phyloP scores from a whole-genome alignment of 371 early-diverging fungal genomes.

The Mortierella sp. region DNA sequence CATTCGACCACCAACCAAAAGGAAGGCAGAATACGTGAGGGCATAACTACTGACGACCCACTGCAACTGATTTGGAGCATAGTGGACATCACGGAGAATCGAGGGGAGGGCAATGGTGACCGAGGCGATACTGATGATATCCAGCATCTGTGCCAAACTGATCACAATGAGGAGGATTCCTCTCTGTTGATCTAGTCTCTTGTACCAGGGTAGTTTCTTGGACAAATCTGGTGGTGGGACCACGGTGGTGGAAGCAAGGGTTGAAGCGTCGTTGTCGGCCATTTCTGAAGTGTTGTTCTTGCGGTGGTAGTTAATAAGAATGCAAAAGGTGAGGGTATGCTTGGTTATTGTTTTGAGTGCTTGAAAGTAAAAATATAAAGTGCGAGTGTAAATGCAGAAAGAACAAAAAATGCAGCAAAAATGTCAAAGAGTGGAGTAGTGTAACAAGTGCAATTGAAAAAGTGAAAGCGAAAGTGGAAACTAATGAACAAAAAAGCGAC shows the following conservation, averaged over 20 bases:
- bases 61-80: slow-evolving; percentile 39
- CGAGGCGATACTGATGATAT: slow-evolving; percentile 52
- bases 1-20: slow-evolving; percentile 61
- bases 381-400: slow-evolving; percentile 7
- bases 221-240: background rate
- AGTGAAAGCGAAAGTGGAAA: background rate
- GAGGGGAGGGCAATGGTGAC: slow-evolving; percentile 57
- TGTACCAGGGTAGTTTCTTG: slow-evolving; percentile 32
- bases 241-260: background rate
- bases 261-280: slow-evolving; percentile 4
- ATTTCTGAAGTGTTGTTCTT: too few species aligned
- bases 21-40: slow-evolving; percentile 61
- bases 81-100: slow-evolving; percentile 45
- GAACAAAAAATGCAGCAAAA: background rate
- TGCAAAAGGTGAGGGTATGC: too few species aligned
- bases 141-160: slow-evolving; percentile 36
- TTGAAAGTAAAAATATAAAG: background rate
- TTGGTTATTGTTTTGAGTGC: background rate
- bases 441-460: background rate
- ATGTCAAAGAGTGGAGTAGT: background rate
- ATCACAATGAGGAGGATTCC: slow-evolving; percentile 37
- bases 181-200: slow-evolving; percentile 14
- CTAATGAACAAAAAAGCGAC: background rate
- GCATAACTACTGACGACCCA: slow-evolving; percentile 61
- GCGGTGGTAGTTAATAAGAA: too few species aligned